Base-by-base conservation (phyloP, 2,329 filamentous ascomycete species). In the Lecanoromycetidae sp. region DNA sequence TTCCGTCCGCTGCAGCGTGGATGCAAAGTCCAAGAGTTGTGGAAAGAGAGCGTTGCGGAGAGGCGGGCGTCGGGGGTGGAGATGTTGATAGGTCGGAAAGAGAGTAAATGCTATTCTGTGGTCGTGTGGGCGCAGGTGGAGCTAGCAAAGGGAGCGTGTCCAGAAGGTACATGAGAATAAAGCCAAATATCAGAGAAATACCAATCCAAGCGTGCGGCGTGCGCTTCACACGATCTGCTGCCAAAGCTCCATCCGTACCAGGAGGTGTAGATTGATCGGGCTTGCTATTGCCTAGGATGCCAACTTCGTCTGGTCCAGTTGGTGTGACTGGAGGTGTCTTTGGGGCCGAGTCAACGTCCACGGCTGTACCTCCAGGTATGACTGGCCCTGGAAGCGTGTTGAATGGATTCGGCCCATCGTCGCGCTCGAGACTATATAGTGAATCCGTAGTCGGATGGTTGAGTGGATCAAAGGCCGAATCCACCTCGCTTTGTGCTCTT, bases 141-240 rank as follows among this genome's bases (percentile, higher is more conserved):
- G 80, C 78, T 60, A 87, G 83, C 33, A 79, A 78, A 6, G 87
- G 87, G 7, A 94, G 66, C 43, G 85, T 80, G 65, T 98, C 90
- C 59, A 98, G 83, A 19, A 98, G 75, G 61, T 94, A 96, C 91
- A 98, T 98, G 54, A 95, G 75, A 48, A 94, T 79, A 64, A 96
- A 98, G 10, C 91, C 91, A 13, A 85, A 69, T 46, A 94, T 79
- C 43, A 98, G 71, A 2, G 88, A 86, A 45, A 96, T 72, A 4
- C 91, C 91, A 49, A 98, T 84, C 66, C 85, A 91, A 71, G 63
- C 87, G 76, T 70, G 79, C 2, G 78, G 77, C 19, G 64, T 69
- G 54, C 61, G 62, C 20, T 44, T 44, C 23, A 41, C 9, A 8
- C 38, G 43, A n/a, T 49, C 23, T 35, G 43, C 25, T 22, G 38